Evolutionary conservation across 805 yeast species (phyloP), one percentile per base, ranked within the genome.

Genomic region (Torulaspora gathmanii): DNA sequence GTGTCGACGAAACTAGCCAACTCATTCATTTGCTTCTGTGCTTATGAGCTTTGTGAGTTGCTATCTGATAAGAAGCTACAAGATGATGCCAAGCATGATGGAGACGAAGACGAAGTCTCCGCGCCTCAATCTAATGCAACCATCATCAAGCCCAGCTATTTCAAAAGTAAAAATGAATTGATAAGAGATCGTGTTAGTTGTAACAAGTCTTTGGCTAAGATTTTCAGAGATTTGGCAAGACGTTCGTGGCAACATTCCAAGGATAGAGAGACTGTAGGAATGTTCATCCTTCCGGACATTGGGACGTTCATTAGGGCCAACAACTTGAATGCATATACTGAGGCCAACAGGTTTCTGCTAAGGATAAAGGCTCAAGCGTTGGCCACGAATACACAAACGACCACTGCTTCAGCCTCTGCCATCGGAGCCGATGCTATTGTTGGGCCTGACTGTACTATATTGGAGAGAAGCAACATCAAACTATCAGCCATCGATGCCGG

Each of bases 371-470:
- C 90, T 1, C 69, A 70, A 45, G 51, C 54, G 52, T 59, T 57
- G 55, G 53, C 45, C 43, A 46, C 60, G 17, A 57, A 58, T 56
- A 61, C 51, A 19, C 50, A 45, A 15, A 53, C 54, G 15, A 54
- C 56, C 22, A 48, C 59, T 40, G 49, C 56, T 11, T 47, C 58
- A 4, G 56, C 65, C 4, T 91, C 96, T 1, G 82, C 83, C 12
- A 78, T 93, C 28, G 97, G 98, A 45, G 82, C 82, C 8, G 99
- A 91, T 64, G 86, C 95, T 0, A 64, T 82, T 30, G 81, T 91
- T 10, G 97, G 91, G 9, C 72, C 70, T 9, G 69, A 71, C 29
- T 77, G 91, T n/a, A 65, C 63, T 1, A 63, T 93, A 42, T 93
- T 88, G 15, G 97, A 88, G 57, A 79, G 80, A 54, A 83, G 95